Conservation (phyloP, 768 basidiomycete species). For the Boletus rubropictus region DNA sequence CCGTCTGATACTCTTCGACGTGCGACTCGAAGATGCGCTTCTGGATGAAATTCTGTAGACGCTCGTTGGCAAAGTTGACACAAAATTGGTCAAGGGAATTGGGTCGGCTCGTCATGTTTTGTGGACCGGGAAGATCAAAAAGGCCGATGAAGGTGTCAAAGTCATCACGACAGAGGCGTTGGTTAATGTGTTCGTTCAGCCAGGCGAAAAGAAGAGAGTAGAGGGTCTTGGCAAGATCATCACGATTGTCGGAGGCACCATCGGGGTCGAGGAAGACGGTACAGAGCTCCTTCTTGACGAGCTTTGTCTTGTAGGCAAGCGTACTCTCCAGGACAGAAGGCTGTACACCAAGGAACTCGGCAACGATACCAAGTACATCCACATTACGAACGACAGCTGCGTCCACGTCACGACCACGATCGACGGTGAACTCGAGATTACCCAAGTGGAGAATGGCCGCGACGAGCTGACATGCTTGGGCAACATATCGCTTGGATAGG, state of each 20-base stretch:
- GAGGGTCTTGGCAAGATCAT: constrained; percentile 88
- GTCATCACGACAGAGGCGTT: constrained; percentile 89
- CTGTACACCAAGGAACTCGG: constrained; percentile 87
- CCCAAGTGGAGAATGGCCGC: constrained; percentile 96
- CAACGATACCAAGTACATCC: constrained; percentile 75
- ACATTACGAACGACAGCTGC: constrained; percentile 87
- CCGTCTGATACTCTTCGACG: constrained; percentile 75
- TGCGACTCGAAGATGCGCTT: constrained; percentile 75
- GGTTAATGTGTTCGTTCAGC: constrained; percentile 95
- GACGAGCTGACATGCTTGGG: constrained; percentile 90
- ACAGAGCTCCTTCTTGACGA: constrained; percentile 95
- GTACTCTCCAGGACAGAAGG: constrained; percentile 67
- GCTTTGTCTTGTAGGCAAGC: constrained; percentile 85
- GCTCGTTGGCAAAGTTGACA: constrained; percentile 94
- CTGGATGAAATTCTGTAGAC: constrained; percentile 78
- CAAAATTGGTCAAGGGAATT: constrained; percentile 97
- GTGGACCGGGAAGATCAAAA: constrained; percentile 89
- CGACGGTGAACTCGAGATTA: constrained; percentile 87
- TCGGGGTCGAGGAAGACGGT: constrained; percentile 95
- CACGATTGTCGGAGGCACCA: constrained; percentile 86
- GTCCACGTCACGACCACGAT: constrained; percentile 80
- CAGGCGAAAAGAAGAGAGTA: constrained; percentile 94
- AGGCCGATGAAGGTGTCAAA: constrained; percentile 89
- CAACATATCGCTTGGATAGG: constrained; percentile 89
- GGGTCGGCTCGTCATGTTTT: constrained; percentile 79